Evolutionary conservation across 78 protist genomes (phyloP).

Genomic region (Salpingoeca rosetta): DNA sequence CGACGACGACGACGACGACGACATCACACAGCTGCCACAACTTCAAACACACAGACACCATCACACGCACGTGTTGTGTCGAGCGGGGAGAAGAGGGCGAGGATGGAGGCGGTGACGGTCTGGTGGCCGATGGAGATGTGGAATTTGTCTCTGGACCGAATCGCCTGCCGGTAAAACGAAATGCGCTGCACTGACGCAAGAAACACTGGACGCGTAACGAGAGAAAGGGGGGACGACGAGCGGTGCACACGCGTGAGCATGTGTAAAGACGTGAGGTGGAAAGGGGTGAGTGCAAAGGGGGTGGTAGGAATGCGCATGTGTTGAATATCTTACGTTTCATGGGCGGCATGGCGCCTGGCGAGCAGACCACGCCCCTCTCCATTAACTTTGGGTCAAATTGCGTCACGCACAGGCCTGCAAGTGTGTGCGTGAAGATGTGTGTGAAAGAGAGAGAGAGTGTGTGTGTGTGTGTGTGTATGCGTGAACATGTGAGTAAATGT

Average conservation of each 20-base stretch:
- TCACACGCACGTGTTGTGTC: no score
- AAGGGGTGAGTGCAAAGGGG: not conserved
- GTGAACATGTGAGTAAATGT: not conserved
- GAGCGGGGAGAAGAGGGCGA: no score
- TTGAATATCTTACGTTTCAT: no score
- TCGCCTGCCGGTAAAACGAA: constrained; percentile 46
- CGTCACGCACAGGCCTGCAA: constrained; percentile 79
- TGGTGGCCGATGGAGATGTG: constrained; percentile 31
- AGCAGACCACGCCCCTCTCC: constrained; percentile 72
- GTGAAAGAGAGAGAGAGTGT: not conserved
- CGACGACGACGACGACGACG: no score
- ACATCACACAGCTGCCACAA: no score
- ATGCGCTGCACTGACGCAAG: constrained; percentile 34
- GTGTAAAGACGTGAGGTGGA: constrained; percentile 13
- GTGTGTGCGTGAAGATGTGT: constrained; percentile 77
- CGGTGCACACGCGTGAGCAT: not conserved
- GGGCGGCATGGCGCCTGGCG: constrained; percentile 27
- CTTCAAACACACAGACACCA: not conserved
- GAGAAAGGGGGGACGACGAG: not conserved
- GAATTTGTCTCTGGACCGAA: constrained; percentile 46
- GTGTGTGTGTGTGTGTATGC: no score
- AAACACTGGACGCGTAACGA: not conserved
- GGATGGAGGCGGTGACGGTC: not conserved
- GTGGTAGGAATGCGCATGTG: not conserved
- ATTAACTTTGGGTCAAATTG: constrained; percentile 64